Percentiles rank a stretch among this genome's conserved stretches.
phyloP scores from a whole-genome alignment of 768 basidiomycete species.

The Pleurotus djamor region DNA sequence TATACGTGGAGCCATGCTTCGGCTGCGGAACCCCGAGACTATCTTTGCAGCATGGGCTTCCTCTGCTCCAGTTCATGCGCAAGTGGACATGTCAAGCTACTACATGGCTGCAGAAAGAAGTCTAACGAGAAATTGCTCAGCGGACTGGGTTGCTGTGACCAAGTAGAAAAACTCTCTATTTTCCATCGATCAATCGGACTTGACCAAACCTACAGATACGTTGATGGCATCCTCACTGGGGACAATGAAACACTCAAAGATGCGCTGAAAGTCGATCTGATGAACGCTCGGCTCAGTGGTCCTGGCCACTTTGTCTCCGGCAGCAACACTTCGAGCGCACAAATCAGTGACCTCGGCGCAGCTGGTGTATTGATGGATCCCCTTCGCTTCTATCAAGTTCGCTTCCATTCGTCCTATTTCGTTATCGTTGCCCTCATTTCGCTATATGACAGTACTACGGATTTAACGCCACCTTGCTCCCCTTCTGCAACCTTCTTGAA shows the following conservation, averaged over 20 bases:
- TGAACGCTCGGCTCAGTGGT: constrained; percentile 39
- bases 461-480: constrained; percentile 37
- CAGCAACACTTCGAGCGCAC: constrained; percentile 29
- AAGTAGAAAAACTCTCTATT: constrained; percentile 14
- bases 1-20: constrained; percentile 39
- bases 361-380: constrained; percentile 49
- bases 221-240: constrained; percentile 31
- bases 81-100: constrained; percentile 49
- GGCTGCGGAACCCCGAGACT: constrained; percentile 42
- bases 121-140: constrained; percentile 47
- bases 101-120: constrained; percentile 49
- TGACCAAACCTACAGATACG: constrained; percentile 18
- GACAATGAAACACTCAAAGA: constrained; percentile 26
- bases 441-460: constrained; percentile 37
- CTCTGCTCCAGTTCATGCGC: constrained; percentile 47
- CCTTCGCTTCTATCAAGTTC: constrained; percentile 43
- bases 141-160: constrained; percentile 50
- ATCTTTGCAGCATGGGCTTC: constrained; percentile 49
- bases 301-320: constrained; percentile 34
- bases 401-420: background rate
- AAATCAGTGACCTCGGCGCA: constrained; percentile 34
- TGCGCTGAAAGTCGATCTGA: constrained; percentile 38
- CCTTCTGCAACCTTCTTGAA: constrained; percentile 47
- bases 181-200: background rate
- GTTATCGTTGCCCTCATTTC: background rate